These are phyloP conservation scores for Carex littledalei DNA, from an alignment of 176 grass and related monocot species.

Conservation along the genomic window DNA sequence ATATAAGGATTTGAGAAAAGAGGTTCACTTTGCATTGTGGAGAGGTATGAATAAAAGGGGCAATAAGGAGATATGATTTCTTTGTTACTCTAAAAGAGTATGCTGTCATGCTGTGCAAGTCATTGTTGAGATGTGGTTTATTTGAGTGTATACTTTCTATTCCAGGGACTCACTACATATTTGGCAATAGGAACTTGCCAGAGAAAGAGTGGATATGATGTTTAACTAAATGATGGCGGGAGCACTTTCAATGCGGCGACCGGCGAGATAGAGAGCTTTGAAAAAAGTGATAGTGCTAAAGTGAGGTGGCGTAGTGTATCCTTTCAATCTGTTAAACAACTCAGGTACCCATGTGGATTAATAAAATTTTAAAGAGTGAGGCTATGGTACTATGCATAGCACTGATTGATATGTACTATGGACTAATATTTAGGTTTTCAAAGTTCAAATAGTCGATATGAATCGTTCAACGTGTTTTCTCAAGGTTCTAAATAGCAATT, in stretches of 20 bases:
- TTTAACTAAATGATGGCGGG: background rate
- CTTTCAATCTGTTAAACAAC: background rate
- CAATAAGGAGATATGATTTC: background rate
- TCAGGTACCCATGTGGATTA: background rate
- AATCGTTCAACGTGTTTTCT: too few species aligned
- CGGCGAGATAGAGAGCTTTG: background rate
- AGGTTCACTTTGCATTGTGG: conserved; percentile 10
- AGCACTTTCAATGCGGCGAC: background rate
- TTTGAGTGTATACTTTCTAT: background rate
- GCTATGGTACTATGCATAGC: too few species aligned
- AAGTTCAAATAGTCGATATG: too few species aligned
- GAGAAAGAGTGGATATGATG: background rate
- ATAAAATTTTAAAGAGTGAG: background rate
- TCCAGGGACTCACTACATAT: background rate
- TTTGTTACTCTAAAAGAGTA: background rate
- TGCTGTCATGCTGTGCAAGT: background rate
- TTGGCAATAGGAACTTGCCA: background rate
- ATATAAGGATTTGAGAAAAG: background rate
- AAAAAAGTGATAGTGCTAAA: background rate
- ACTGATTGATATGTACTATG: too few species aligned
- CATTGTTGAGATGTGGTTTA: background rate
- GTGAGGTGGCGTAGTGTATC: background rate
- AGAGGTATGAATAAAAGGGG: background rate
- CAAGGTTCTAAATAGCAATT: too few species aligned
- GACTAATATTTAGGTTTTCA: too few species aligned